Evolutionary conservation across 805 yeast species (phyloP), one percentile per base, ranked within the genome.

Genomic region (Candida maltosa): DNA sequence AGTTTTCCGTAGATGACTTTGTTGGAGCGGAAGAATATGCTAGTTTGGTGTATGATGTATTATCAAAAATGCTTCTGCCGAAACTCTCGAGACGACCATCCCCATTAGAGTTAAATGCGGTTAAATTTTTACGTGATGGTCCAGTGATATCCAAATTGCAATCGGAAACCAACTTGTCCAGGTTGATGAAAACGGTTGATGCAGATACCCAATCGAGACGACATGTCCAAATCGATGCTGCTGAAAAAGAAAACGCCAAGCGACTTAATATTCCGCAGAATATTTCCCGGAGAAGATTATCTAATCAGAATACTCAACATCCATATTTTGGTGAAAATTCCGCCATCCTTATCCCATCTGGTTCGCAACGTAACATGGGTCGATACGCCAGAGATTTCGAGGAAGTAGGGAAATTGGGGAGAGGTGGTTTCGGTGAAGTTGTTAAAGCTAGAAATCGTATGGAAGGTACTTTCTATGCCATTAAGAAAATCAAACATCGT

Each of bases 361-460:
- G 37, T 14, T 23, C 12, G 16, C 35, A 24, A 35, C 33, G 31
- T 26, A 42, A 36, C 22, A 21, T 69, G 38, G 87, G 96, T 1
- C 70, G 98, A 44, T 93, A 91, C 54, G 84, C 80, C 3, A 78
- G 89, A 42, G 99, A 93, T 54, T 93, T 94, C 58, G 98, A 93
- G 57, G 98, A 93, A 54, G 84, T 87, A 29, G 93, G 91, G 0
- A 77, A 82, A 15, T 62, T 93, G 6, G 99, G 99, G 2, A 78
- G 80, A 47, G 99, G 99, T 26, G 99, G 95, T 0, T 93, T 84
- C 61, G 99, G 99, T 5, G 97, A 93, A 57, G 99, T 93, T 6
- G 96, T 93, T n/a, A 89, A 91, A 51, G 97, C 93, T 0, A 70
- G 98, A 41, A 91, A 89, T 55, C 76, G 89, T 39, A 73, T 93